Evolutionary conservation across 1,284 basidiomycete genomes (phyloP), one percentile per base, ranked within the genome.

Genomic region (Mycosarcoma mackinlayi): DNA sequence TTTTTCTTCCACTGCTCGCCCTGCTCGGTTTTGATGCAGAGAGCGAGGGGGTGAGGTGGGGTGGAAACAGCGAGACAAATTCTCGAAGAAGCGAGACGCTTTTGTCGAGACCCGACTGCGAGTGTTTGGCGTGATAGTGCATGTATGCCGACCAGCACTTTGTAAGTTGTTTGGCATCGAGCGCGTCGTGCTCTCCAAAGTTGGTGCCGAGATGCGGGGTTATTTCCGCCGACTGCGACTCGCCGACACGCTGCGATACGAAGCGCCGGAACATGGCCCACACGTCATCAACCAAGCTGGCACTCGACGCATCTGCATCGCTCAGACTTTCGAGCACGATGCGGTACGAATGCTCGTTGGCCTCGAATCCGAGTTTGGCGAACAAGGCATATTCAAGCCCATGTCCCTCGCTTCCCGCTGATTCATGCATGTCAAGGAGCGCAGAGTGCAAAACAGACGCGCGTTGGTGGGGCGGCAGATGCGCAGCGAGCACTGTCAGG

Each of bases 401-500:
- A n/a, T 23, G 9, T 16, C 23, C 41, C 25, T 30, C n/a, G 24
- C 16, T 28, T 16, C 24, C 30, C 38, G n/a, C 16, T 28, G 13
- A 7, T 16, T 10, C 14, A 13, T 0, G 14, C 1, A 6, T 6
- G 10, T n/a, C 28, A 1, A 11, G 13, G 3, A 65, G 38, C 0
- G 44, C 23, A 3, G 57, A 64, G 5, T 37, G 39, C 19, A 70
- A n/a, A 1, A 61, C 52, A 2, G 30, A 13, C 1, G 35, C 42
- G 1, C 47, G 50, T 5, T 47, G 37, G 3, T 9, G 10, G 2
- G 31, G 13, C 2, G 14, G 83, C 74, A 78, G 85, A 84, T 53
- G 81, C 5, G 70, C 52, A 50, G 84, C 81, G 70, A 90, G 87
- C 0, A 94, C 89, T 2, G 91, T 88, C 34, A 97, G 84, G 79